These are phyloP conservation scores for Eucalyptus albens DNA, from an alignment of 345 rosid species.

Conservation along the genomic window DNA sequence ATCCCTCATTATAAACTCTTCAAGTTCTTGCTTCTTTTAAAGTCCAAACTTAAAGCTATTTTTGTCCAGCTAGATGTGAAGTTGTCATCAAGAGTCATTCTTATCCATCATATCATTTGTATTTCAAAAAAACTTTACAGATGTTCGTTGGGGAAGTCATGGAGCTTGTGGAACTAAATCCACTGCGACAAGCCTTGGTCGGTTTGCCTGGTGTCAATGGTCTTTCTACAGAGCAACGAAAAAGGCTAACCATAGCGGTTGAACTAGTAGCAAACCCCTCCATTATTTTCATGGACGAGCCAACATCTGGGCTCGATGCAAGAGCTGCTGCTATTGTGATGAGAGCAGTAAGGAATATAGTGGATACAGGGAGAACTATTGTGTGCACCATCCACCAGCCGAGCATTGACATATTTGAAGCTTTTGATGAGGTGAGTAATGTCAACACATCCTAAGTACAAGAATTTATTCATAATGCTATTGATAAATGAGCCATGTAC, in stretches of 20 bases:
- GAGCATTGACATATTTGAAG: constrained; percentile 85
- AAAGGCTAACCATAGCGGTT: constrained; percentile 83
- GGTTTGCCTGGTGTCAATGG: constrained; percentile 85
- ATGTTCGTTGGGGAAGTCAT: constrained; percentile 82
- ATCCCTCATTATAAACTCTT: neutral
- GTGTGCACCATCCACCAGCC: constrained; percentile 98
- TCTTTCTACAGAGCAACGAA: constrained; percentile 79
- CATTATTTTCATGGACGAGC: constrained; percentile 93
- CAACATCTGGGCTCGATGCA: constrained; percentile 94
- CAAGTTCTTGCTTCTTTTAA: neutral
- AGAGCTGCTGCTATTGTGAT: constrained; percentile 93
- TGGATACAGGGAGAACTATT: constrained; percentile 86
- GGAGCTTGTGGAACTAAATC: constrained; percentile 75
- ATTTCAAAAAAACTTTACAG: constrained; percentile 8
- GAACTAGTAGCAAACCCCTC: constrained; percentile 98
- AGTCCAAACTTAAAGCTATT: neutral
- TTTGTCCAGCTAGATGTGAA: neutral
- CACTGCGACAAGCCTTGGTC: constrained; percentile 50
- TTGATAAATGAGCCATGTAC: neutral
- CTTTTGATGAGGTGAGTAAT: constrained; percentile 72
- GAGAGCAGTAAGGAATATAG: constrained; percentile 87
- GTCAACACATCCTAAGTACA: neutral
- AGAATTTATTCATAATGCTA: neutral
- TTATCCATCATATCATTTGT: neutral
- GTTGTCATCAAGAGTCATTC: neutral